phyloP scores from a whole-genome alignment of 1,284 basidiomycete genomes.

The Heterobasidion occidentale region DNA sequence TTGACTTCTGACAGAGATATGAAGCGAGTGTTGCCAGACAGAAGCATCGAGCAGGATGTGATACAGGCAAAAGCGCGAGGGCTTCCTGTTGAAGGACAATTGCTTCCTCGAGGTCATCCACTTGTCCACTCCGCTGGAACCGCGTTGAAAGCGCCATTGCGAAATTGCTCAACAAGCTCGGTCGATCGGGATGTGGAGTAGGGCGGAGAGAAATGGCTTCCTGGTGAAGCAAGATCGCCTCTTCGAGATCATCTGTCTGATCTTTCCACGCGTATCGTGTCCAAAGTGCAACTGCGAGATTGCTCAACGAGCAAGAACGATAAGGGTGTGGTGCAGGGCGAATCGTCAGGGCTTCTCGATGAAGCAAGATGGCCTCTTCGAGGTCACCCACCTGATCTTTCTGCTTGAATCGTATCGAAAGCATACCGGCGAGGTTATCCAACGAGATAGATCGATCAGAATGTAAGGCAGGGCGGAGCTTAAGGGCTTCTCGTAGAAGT shows the following conservation, averaged over 20 bases:
- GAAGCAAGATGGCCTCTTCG: no score
- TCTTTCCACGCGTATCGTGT: no score
- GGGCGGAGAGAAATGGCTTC: background rate
- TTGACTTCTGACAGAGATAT: no score
- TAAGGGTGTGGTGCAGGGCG: no score
- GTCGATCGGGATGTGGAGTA: background rate
- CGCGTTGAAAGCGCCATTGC: background rate
- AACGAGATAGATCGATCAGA: background rate
- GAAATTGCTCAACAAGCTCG: background rate
- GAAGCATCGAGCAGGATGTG: background rate
- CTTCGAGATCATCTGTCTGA: background rate
- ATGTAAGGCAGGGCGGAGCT: background rate
- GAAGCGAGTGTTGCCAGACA: no score
- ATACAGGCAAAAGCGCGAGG: background rate
- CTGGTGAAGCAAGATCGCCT: background rate
- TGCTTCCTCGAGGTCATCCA: background rate
- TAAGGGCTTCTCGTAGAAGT: background rate
- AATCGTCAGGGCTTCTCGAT: no score
- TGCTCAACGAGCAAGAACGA: no score
- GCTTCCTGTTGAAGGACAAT: background rate
- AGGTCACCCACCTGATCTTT: background rate
- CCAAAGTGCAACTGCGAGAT: no score
- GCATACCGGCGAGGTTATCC: background rate
- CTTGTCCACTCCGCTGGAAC: background rate
- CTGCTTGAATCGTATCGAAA: background rate